Percentiles rank a stretch among this genome's conserved stretches.
Conservation (phyloP, 768 basidiomycete species). For the Auriscalpium vulgare region DNA sequence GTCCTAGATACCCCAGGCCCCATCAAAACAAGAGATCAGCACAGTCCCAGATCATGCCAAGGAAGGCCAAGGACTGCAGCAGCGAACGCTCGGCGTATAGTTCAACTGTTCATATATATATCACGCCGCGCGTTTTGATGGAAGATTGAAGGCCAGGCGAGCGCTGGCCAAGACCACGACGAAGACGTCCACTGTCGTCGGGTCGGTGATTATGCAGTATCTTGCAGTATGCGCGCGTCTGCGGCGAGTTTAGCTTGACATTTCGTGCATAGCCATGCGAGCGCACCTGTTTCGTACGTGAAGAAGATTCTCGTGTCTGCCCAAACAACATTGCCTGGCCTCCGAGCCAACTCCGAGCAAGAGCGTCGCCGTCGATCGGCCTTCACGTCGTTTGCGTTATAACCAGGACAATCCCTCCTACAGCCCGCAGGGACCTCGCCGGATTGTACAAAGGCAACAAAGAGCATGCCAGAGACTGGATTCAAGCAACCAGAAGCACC, state of each 20-base stretch:
- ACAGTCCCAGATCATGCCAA: background rate
- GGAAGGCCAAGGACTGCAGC: background rate
- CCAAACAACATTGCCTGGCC: slow-evolving; percentile 51
- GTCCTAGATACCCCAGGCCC: no score
- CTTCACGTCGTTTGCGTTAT: slow-evolving; percentile 40
- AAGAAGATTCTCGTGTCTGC: slow-evolving; percentile 40
- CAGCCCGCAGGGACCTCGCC: slow-evolving; percentile 16
- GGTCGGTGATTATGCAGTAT: slow-evolving; percentile 53
- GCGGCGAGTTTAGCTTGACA: background rate
- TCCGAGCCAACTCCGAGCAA: slow-evolving; percentile 40
- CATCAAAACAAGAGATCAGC: no score
- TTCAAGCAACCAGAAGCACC: no score
- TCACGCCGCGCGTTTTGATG: no score
- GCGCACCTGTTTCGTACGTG: slow-evolving; percentile 48
- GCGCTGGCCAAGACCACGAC: no score
- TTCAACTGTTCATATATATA: no score
- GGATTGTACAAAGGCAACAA: slow-evolving; percentile 7
- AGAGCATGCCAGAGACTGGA: background rate
- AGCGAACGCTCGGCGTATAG: background rate
- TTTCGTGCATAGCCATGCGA: no score
- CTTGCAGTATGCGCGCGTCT: slow-evolving; percentile 55
- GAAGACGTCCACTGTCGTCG: slow-evolving; percentile 17
- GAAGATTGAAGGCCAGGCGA: no score
- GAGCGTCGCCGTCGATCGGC: slow-evolving; percentile 40
- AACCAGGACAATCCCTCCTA: slow-evolving; percentile 55